A percentile compares a stretch with the other conserved stretches of the same genome.
phyloP scores from a whole-genome alignment of 1,284 basidiomycete genomes.

The Hypsizygus ulmarius region DNA sequence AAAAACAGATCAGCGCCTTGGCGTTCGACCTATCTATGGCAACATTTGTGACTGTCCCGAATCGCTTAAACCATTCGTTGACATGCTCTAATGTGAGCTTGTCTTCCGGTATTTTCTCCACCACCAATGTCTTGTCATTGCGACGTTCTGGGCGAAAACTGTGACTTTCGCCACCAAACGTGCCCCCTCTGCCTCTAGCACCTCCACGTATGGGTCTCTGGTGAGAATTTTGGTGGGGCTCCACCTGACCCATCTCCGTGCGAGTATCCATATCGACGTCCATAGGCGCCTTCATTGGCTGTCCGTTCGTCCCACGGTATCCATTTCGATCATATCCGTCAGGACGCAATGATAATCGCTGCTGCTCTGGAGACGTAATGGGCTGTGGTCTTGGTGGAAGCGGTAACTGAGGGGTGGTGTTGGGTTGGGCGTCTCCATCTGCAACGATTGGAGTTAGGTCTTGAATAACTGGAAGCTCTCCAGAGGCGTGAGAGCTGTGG shows the following conservation, averaged over 20 bases:
- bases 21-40: slow-evolving; percentile 75
- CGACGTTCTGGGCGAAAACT: slow-evolving; percentile 64
- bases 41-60: slow-evolving; percentile 92
- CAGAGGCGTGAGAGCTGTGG: slow-evolving; percentile 42
- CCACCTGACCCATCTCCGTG: slow-evolving; percentile 28
- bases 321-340: slow-evolving; percentile 7
- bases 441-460: slow-evolving; percentile 63
- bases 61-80: slow-evolving; percentile 88
- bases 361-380: slow-evolving; percentile 22
- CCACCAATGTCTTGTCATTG: slow-evolving; percentile 83
- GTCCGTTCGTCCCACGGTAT: slow-evolving; percentile 16
- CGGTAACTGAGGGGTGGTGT: slow-evolving; percentile 25
- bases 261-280: slow-evolving; percentile 37
- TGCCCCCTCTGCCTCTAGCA: slow-evolving; percentile 47
- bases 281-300: slow-evolving; percentile 30
- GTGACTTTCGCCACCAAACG: slow-evolving; percentile 60
- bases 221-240: slow-evolving; percentile 27
- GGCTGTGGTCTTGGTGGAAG: slow-evolving; percentile 13
- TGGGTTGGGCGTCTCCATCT: slow-evolving; percentile 23
- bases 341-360: slow-evolving; percentile 7
- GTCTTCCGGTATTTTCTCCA: slow-evolving; percentile 91
- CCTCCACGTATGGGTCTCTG: slow-evolving; percentile 40
- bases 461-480: slow-evolving; percentile 75
- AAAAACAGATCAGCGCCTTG: slow-evolving; percentile 87
- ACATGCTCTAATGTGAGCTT: slow-evolving; percentile 77